These are phyloP conservation scores for Diatrype stigma DNA, from an alignment of 2,329 filamentous ascomycete species.

Conservation along the genomic window DNA sequence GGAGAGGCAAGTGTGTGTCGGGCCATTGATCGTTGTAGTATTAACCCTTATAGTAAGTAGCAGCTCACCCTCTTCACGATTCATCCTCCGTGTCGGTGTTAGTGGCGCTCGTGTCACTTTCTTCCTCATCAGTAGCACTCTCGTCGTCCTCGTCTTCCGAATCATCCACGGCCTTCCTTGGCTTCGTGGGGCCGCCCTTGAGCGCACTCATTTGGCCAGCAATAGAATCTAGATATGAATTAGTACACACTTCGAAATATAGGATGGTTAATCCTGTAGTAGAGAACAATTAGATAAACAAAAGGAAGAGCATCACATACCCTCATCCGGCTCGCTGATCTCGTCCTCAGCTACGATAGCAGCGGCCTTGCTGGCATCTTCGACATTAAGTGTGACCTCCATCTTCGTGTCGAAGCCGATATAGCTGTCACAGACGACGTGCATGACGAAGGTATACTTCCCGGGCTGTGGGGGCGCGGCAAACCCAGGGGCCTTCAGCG, in stretches of 20 bases:
- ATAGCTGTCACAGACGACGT: conserved; percentile 91
- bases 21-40: no score
- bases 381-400: conserved; percentile 84
- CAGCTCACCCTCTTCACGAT: conserved; percentile 29
- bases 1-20: no score
- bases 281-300: conserved; percentile 3
- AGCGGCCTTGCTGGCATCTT: conserved; percentile 81
- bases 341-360: conserved; percentile 83
- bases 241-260: conserved; percentile 12
- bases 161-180: conserved; percentile 51
- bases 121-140: conserved; percentile 56
- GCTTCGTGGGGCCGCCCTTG: conserved; percentile 64
- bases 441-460: conserved; percentile 91
- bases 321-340: conserved; percentile 96
- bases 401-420: conserved; percentile 89
- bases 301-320: conserved; percentile 48
- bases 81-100: conserved; percentile 66
- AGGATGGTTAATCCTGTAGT: not conserved
- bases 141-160: conserved; percentile 69
- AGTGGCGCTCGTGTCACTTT: conserved; percentile 70
- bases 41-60: no score
- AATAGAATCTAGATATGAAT: conserved; percentile 63
- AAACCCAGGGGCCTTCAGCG: conserved; percentile 86
- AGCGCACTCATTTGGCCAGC: conserved; percentile 87
- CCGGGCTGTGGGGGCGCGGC: conserved; percentile 88